Base-by-base conservation (phyloP, 768 basidiomycete species). In the Trametes cubensis region DNA sequence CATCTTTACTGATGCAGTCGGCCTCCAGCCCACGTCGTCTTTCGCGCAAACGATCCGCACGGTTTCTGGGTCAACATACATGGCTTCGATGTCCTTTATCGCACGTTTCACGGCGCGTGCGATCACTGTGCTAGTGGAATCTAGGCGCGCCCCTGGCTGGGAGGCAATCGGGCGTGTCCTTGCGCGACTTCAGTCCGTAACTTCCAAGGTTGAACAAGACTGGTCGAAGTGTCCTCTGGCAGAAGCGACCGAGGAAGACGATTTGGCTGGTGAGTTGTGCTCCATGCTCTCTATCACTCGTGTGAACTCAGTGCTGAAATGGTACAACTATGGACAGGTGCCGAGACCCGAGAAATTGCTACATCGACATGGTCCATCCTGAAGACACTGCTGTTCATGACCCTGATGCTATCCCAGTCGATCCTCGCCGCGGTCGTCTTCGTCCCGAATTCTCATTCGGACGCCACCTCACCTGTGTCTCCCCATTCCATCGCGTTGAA, bases 331-430 rank as follows among this genome's bases (percentile, higher is more conserved):
- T 13, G 48, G 34, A 42, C 61, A 84, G 83, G 77, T 8, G 73
- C 77, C 17, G 79, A 79, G 39, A 78, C 81, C 0, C 80, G 76
- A 30, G 76, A 79, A 25, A 61, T 83, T 20, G 71, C 78, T 2
- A 79, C 78, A n/a, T 73, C 78, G 25, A 77, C 86, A 10, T 94
- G 91, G 92, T 75, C 76, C 2, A 78, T 82, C 25, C 79, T 92
- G 68, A 94, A 92, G 73, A 90, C 87, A 0, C 71, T 91, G 0
- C 76, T 94, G n/a, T 94, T 94, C 73, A 81, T 83, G 26, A 83
- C 74, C 3, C 78, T 92, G 46, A 87, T 92, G 86, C 72, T 93
- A 21, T 75, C 83, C 4, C 87, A 92, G 62, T 79, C 85, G 6
- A 76, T 84, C 10, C 78, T 93, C 21, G 80, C 81, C 8, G 73